These are phyloP conservation scores for Candida neerlandica DNA, from an alignment of 1,139 yeast species.

Conservation along the genomic window DNA sequence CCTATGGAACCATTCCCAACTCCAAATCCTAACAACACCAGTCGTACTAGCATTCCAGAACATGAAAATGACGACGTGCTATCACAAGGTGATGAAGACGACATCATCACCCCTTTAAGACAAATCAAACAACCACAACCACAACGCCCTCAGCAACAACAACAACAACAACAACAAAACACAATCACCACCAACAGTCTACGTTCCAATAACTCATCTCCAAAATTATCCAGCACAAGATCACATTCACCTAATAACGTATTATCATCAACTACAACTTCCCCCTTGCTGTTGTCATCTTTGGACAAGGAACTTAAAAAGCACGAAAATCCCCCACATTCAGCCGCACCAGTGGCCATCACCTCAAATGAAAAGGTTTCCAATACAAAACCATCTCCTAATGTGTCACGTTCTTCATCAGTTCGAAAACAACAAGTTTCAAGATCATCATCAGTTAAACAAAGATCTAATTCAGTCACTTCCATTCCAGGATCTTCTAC, in stretches of 20 bases:
- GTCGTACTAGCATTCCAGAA: conserved; percentile 7
- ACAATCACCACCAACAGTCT: conserved; percentile 2
- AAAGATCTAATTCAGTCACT: conserved; percentile 10
- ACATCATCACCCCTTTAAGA: conserved; percentile 24
- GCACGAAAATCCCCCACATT: conserved; percentile 2
- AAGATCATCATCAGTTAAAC: conserved; percentile 8
- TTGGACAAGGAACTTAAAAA: conserved; percentile 15
- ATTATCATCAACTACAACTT: conserved; percentile 16
- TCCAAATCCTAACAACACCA: conserved; percentile 5
- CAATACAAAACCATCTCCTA: conserved; percentile 13
- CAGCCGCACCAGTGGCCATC: conserved; percentile 6
- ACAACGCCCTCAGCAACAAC: conserved; percentile 8
- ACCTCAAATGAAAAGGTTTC: conserved; percentile 5
- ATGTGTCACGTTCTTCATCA: conserved; percentile 14
- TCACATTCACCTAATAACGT: conserved; percentile 17
- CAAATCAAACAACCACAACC: conserved; percentile 17
- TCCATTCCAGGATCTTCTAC: conserved; percentile 8
- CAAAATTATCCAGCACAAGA: conserved; percentile 17
- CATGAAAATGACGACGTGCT: conserved; percentile 19
- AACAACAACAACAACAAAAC: neutral
- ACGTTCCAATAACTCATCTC: conserved; percentile 16
- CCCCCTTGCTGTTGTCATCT: conserved; percentile 20
- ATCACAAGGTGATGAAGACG: conserved; percentile 20
- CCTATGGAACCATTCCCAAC: neutral
- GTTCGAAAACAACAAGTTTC: conserved; percentile 12